A percentile compares a stretch with the other conserved stretches of the same genome.
These are phyloP conservation scores for Diplodia scrobiculata DNA, from an alignment of 2,329 filamentous ascomycete genomes.

Conservation along the genomic window DNA sequence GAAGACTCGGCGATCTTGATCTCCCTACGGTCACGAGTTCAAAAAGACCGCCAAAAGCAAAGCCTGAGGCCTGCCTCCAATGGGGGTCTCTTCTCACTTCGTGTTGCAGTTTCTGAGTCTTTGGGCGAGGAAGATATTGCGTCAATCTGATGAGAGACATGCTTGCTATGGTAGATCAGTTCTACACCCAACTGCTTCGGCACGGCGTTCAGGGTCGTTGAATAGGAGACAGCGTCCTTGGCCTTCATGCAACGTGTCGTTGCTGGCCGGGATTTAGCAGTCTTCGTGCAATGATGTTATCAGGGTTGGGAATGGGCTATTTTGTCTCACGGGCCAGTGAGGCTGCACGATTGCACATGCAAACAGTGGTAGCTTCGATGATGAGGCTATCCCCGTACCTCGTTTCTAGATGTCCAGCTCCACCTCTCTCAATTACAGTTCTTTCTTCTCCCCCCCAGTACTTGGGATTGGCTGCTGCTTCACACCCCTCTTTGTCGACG, in stretches of 20 bases:
- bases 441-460: slow-evolving; percentile 57
- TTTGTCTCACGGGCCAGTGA: background rate
- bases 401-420: background rate
- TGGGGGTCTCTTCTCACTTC: slow-evolving; percentile 75
- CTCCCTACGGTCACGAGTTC: slow-evolving; percentile 77
- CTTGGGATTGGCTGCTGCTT: slow-evolving; percentile 40
- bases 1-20: slow-evolving; percentile 77
- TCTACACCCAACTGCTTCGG: background rate
- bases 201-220: no score
- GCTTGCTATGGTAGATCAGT: slow-evolving; percentile 29
- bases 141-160: slow-evolving; percentile 83
- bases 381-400: background rate
- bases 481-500: slow-evolving; percentile 42
- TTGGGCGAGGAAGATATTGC: slow-evolving; percentile 77
- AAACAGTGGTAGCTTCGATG: background rate
- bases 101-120: slow-evolving; percentile 83
- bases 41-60: slow-evolving; percentile 82
- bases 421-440: slow-evolving; percentile 47
- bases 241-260: background rate
- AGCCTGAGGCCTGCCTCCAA: slow-evolving; percentile 68
- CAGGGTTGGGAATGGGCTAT: background rate
- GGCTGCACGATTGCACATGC: background rate
- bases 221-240: background rate
- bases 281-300: background rate
- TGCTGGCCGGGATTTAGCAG: no score